Evolutionary conservation across 345 rosid genomes (phyloP).

Genomic region (Aquilaria malaccensis): DNA sequence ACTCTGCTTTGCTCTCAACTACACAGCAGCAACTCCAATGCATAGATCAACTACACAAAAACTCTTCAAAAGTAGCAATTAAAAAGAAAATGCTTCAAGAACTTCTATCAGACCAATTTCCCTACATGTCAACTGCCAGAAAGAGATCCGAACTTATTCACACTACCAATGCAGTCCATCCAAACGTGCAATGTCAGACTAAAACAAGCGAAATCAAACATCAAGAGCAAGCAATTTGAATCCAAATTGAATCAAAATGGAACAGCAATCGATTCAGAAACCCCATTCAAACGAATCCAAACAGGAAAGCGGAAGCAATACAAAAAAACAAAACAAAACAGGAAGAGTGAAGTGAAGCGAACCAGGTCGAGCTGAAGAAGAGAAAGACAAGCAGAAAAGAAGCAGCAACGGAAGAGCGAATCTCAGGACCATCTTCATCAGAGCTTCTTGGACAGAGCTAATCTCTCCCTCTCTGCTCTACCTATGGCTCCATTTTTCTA

Average conservation of each 20-base stretch:
- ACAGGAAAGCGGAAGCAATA: slow-evolving; percentile 1
- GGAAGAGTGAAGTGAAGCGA: slow-evolving; percentile 17
- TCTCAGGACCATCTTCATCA: slow-evolving; percentile 26
- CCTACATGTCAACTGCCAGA: neutral
- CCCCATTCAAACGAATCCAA: neutral
- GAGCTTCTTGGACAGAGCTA: slow-evolving; percentile 6
- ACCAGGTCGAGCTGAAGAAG: slow-evolving; percentile 44
- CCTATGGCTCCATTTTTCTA: slow-evolving; percentile 11
- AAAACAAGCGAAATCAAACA: neutral
- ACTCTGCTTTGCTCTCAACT: too few species aligned
- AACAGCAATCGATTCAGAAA: slow-evolving; percentile 4
- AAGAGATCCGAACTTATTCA: neutral
- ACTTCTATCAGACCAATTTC: too few species aligned
- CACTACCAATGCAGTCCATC: neutral
- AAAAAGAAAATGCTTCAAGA: too few species aligned
- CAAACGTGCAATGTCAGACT: neutral
- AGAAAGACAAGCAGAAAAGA: slow-evolving; percentile 20
- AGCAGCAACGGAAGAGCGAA: slow-evolving; percentile 31
- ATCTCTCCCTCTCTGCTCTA: neutral
- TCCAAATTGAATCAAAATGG: slow-evolving; percentile 12
- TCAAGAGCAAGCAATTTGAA: slow-evolving; percentile 1
- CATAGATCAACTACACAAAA: too few species aligned
- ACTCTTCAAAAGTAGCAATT: too few species aligned
- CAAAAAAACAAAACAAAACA: neutral
- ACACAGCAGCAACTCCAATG: too few species aligned